Percentiles rank a stretch among this genome's conserved stretches.
Evolutionary conservation across 306 rosid species (phyloP).

Genomic region (Cyamopsis tetragonoloba): DNA sequence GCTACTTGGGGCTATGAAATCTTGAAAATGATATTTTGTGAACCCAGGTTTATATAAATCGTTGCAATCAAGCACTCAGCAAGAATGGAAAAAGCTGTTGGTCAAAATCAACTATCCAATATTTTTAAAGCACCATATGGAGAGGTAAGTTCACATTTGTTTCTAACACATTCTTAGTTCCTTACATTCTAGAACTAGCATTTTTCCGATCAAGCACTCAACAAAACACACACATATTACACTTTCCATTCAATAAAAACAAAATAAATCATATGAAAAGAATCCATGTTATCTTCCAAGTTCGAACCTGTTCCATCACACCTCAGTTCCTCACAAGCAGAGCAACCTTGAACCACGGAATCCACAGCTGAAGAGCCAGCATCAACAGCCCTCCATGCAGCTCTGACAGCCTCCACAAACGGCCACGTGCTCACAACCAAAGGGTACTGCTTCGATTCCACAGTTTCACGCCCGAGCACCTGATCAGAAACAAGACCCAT

Average conservation of each 20-base stretch:
- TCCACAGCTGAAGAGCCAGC: slow-evolving; percentile 73
- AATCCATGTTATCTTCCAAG: not conserved
- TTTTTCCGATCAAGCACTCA: not conserved
- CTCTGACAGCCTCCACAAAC: slow-evolving; percentile 82
- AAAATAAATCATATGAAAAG: not conserved
- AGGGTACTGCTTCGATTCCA: slow-evolving; percentile 45
- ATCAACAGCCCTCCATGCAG: slow-evolving; percentile 77
- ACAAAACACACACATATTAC: too few species aligned
- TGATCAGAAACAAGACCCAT: slow-evolving; percentile 14
- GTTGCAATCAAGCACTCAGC: not conserved
- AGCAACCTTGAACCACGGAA: slow-evolving; percentile 89
- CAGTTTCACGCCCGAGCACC: slow-evolving; percentile 48
- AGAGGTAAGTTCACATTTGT: not conserved
- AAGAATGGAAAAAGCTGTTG: not conserved
- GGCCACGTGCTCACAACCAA: slow-evolving; percentile 96
- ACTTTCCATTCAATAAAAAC: not conserved
- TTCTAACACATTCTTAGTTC: not conserved
- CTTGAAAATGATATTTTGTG: not conserved
- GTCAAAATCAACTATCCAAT: not conserved
- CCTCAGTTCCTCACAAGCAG: slow-evolving; percentile 80
- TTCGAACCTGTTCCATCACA: slow-evolving; percentile 91
- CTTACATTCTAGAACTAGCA: not conserved
- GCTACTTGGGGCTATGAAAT: not conserved
- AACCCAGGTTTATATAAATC: not conserved
- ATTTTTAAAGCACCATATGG: not conserved